phyloP scores from a whole-genome alignment of 2,329 filamentous ascomycete species.

The Aspergillus caelatus region DNA sequence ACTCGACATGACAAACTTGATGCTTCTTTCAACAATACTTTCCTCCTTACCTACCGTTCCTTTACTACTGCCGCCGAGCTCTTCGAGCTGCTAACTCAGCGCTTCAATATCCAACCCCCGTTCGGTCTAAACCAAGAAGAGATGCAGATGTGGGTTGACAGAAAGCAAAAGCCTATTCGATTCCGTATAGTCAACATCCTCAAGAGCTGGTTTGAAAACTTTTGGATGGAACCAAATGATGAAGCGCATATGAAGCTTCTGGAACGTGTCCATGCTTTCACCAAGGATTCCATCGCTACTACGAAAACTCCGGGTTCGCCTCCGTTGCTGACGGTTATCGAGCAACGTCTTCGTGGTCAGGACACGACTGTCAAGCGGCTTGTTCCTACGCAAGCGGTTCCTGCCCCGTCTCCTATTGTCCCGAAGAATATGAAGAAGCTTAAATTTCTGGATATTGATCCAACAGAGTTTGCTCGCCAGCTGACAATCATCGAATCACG shows the following conservation, averaged over 20 bases:
- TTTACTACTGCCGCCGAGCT: slow-evolving; percentile 90
- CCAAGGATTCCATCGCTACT: slow-evolving; percentile 86
- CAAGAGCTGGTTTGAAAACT: slow-evolving; percentile 97
- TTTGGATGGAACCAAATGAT: slow-evolving; percentile 98
- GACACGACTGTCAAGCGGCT: slow-evolving; percentile 84
- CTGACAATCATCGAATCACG: slow-evolving; percentile 95
- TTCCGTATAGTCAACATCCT: slow-evolving; percentile 97
- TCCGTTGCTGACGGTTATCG: slow-evolving; percentile 81
- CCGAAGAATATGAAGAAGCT: slow-evolving; percentile 99
- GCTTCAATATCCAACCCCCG: slow-evolving; percentile 91
- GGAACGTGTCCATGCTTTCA: slow-evolving; percentile 85
- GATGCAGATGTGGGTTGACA: slow-evolving; percentile 84
- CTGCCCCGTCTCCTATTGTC: slow-evolving; percentile 84
- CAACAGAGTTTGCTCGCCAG: slow-evolving; percentile 94
- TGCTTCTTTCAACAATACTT: slow-evolving; percentile 95
- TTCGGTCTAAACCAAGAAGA: slow-evolving; percentile 75
- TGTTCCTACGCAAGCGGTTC: slow-evolving; percentile 80
- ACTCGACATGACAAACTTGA: slow-evolving; percentile 95
- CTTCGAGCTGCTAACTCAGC: slow-evolving; percentile 87
- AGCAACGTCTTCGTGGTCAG: slow-evolving; percentile 85
- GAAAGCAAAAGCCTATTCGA: slow-evolving; percentile 93
- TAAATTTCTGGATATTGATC: slow-evolving; percentile 96
- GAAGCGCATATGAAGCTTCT: slow-evolving; percentile 82
- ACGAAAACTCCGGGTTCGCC: slow-evolving; percentile 89
- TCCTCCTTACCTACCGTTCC: slow-evolving; percentile 92